A percentile compares a stretch with the other conserved stretches of the same genome.
Conservation (phyloP, 495 filamentous ascomycete genomes). For the Pyrenopolyporus hunteri region DNA sequence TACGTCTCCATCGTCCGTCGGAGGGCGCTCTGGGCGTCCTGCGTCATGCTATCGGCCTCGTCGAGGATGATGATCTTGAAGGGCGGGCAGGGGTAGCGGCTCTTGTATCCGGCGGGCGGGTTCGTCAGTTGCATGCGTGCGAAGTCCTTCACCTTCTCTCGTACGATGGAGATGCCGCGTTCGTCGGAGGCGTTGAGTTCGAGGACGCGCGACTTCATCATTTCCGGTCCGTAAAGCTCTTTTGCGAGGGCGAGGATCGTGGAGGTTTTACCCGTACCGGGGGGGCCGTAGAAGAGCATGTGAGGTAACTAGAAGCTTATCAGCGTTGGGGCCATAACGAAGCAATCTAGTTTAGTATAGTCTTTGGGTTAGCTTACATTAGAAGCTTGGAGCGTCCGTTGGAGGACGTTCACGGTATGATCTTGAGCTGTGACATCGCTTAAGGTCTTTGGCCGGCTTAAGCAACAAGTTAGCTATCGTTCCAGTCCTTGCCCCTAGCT, state of each 20-base stretch:
- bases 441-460: constrained; percentile 88
- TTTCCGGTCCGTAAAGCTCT: constrained; percentile 94
- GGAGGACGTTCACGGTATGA: constrained; percentile 91
- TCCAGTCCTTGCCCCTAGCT: neutral
- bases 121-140: constrained; percentile 92
- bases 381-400: constrained; percentile 89
- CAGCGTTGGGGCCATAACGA: constrained; percentile 4
- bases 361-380: constrained; percentile 63
- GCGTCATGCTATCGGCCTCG: constrained; percentile 98
- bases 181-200: constrained; percentile 99
- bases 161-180: constrained; percentile 94
- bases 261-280: constrained; percentile 98
- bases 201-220: constrained; percentile 91
- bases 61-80: constrained; percentile 99
- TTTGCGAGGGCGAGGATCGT: constrained; percentile 95
- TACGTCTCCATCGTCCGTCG: constrained; percentile 98
- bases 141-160: constrained; percentile 99
- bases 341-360: neutral
- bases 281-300: constrained; percentile 99
- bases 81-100: constrained; percentile 88
- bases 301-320: constrained; percentile 76
- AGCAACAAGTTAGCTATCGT: constrained; percentile 25
- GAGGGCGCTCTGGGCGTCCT: constrained; percentile 93
- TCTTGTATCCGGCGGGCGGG: constrained; percentile 68
- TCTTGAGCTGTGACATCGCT: constrained; percentile 97